Evolutionary conservation across 2,329 filamentous ascomycete genomes (phyloP), one percentile per base, ranked within the genome.

Genomic region (Arthrobotrys sinensis): DNA sequence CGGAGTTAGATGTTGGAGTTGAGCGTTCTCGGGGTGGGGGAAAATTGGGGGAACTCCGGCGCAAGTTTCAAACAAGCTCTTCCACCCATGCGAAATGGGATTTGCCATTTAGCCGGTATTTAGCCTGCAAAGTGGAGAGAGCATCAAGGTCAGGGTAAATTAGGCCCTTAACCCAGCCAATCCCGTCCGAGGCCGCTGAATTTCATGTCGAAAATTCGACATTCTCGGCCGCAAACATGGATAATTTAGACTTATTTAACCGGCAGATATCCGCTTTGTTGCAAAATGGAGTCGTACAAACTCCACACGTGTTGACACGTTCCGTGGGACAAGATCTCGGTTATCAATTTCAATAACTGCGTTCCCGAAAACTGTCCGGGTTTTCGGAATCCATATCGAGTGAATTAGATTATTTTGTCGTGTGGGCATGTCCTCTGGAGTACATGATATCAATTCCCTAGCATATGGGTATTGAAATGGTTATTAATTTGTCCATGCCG

Each of bases 1-100:
- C 12, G 34, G 34, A 40, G 34, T 6, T 6, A 24, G 19, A 16
- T 16, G 8, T 24, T 28, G 34, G n/a, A 38, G 50, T n/a, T n/a
- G n/a, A n/a, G n/a, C n/a, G n/a, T n/a, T n/a, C n/a, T n/a, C n/a
- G 4, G 1, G 34, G 57, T 60, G 69, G 69, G 53, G 60, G 19
- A 50, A 60, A 57, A n/a, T 43, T 65, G 48, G 69, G 69, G 60
- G 69, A 64, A 66, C 46, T 57, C 69, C 69, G 60, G 45, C 57
- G 36, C 46, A 64, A 52, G 46, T 45, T 70, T 40, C 55, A 60
- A 60, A 60, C 55, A 60, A 60, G 55, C 40, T 38, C 52, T 28
- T 50, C 67, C 34, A 52, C 38, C 55, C 36, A 43, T 60, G 55
- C 55, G 36, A 43, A 11, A 60, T 60, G 34, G 16, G 8, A 52